A percentile compares a stretch with the other conserved stretches of the same genome.
Conservation (phyloP, 352 stramenopile species). For the Phytophthora pinifolia region DNA sequence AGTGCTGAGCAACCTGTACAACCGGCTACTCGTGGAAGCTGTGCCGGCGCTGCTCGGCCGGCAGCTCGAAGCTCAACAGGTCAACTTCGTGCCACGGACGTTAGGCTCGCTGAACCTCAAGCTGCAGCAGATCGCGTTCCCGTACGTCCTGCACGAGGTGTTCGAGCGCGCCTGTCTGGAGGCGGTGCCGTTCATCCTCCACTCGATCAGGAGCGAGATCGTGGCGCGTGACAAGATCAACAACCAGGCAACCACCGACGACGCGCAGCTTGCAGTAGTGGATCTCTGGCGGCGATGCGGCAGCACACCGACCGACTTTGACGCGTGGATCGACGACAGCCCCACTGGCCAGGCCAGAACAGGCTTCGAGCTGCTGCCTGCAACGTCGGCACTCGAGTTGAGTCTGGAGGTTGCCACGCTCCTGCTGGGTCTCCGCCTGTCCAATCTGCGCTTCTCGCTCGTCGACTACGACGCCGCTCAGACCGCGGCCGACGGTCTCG, state of each 20-base stretch:
- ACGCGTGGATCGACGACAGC: conserved; percentile 63
- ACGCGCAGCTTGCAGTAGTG: conserved; percentile 49
- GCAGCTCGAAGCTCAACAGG: conserved; percentile 41
- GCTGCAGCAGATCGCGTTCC: conserved; percentile 53
- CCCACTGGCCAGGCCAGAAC: conserved; percentile 45
- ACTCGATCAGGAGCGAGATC: conserved; percentile 68
- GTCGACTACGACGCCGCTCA: conserved; percentile 53
- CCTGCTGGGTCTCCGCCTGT: conserved; percentile 46
- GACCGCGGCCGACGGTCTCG: conserved; percentile 20
- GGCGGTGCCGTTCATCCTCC: conserved; percentile 53
- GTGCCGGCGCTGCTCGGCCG: conserved; percentile 45
- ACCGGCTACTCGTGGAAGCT: conserved; percentile 51
- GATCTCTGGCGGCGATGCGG: conserved; percentile 47
- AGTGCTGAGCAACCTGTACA: conserved; percentile 53
- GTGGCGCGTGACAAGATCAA: conserved; percentile 41
- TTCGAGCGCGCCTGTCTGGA: conserved; percentile 66
- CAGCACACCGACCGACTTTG: conserved; percentile 49
- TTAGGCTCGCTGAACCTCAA: conserved; percentile 46
- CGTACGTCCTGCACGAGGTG: conserved; percentile 59
- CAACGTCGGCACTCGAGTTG: conserved; percentile 36
- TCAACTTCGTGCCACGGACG: conserved; percentile 49
- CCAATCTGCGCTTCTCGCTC: conserved; percentile 68
- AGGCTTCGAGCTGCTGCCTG: conserved; percentile 64
- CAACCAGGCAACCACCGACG: conserved; percentile 38
- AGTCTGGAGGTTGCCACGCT: conserved; percentile 61